Base-by-base conservation (phyloP, 352 stramenopile genomes). In the Phytophthora uliginosa region DNA sequence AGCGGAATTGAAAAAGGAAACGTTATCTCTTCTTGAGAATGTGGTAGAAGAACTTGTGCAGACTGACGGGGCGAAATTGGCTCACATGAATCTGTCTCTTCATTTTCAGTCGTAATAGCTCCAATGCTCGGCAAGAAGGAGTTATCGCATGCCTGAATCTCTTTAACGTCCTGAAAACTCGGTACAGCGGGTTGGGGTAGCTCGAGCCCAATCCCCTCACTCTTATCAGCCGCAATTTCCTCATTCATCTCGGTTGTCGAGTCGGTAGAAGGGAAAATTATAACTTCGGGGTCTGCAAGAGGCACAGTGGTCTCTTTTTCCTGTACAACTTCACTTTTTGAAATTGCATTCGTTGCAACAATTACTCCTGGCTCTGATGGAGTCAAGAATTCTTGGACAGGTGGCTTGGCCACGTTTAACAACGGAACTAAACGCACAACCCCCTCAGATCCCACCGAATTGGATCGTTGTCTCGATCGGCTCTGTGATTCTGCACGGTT, bases 271-370 rank as follows among this genome's bases (percentile, higher is more conserved):
- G 59, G 36, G 53, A 69, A 74, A 15, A 71, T 8, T n/a, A 74
- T 59, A 8, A 77, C 40, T 66, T 77, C 59, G 0, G 71, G 65
- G 28, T 77, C 71, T 48, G 34, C 34, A 47, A 26, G 8, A 20
- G 22, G 5, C 6, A 54, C 26, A 15, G n/a, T 20, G 13, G 17
- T 4, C 33, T 71, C 66, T 10, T 65, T 26, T 33, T 69, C 71
- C 9, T 48, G 5, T 2, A 15, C 36, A 17, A 45, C 10, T 28
- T 60, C 56, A 40, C 31, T 18, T 54, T 56, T 36, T n/a, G 26
- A 18, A 13, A 34, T 20, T 54, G 8, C 12, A 36, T 13, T 15
- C 7, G 45, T 15, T 38, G 2, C 13, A 9, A 8, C 20, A 59
- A 7, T 26, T 36, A 15, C 10, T n/a, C 38, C 34, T 34, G 51